Evolutionary conservation across 306 rosid genomes (phyloP), one percentile per base, ranked within the genome.

Genomic region (Elaeagnus macrophylla): DNA sequence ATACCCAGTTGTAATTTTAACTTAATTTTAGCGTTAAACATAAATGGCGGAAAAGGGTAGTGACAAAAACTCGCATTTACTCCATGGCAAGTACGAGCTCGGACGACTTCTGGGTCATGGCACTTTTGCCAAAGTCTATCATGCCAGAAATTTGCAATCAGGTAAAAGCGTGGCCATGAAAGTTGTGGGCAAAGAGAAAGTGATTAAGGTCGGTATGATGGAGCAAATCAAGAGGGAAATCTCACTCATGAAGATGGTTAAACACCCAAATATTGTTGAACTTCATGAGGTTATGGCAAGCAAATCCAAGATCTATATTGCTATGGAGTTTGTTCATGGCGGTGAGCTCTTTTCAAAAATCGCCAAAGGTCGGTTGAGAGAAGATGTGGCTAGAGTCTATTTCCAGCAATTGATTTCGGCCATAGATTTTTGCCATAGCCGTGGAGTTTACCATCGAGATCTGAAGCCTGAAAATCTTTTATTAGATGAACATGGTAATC

Each of bases 181-280:
- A 41, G 78, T 87, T 7, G 71, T 87, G 0, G 73, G 48, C 64
- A 87, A 87, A 58, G 87, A 79, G 15, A 83, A 81, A 50, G 89
- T 81, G 54, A 71, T 49, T 66, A 81, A 48, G n/a, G 80, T 76
- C 17, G 89, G 84, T 0, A 72, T 83, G 94, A 83, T 83, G 77
- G 96, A 87, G 51, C 96, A 79, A 72, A 87, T 83, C 61, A 72
- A 75, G 80, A 81, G 89, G 13, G 95, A 87, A 67, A 83, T 87
- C 39, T 77, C 84, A 0, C 83, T 83, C 10, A 77, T 79, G 84
- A 72, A 83, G 3, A 39, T 87, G 48, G 94, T 87, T 7, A 80
- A 78, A 7, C 95, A 87, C 68, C 86, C 86, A 0, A 87, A 87
- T 69, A 57, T 87, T 6, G 95, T 87, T 1, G 79, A 83, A 50